Conservation (phyloP, 345 rosid species). For the Bretschneidera sinensis region DNA sequence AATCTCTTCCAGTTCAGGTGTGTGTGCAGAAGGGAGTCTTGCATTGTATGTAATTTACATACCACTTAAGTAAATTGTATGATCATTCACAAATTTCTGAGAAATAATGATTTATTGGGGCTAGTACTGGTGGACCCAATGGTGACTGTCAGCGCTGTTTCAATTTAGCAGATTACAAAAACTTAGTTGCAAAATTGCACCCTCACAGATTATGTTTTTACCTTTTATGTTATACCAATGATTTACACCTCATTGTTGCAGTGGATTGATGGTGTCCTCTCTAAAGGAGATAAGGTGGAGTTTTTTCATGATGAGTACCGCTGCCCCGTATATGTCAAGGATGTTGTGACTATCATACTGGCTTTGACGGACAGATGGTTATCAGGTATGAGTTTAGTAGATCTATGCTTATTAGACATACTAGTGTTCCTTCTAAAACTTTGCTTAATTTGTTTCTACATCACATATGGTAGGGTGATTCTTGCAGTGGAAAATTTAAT, state of each 20-base stretch:
- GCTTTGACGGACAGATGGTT: conserved; percentile 49
- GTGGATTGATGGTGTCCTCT: conserved; percentile 81
- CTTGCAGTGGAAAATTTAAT: too few species aligned
- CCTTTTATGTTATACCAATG: too few species aligned
- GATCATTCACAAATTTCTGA: background rate
- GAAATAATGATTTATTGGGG: too few species aligned
- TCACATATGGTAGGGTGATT: background rate
- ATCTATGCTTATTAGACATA: background rate
- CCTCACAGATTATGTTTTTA: too few species aligned
- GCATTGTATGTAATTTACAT: background rate
- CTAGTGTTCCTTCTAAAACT: background rate
- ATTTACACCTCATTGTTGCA: conserved; percentile 25
- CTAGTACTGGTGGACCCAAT: too few species aligned
- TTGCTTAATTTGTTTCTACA: background rate
- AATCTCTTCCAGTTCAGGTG: conserved; percentile 89
- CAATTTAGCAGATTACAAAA: too few species aligned
- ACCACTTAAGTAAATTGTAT: background rate
- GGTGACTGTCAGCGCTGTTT: too few species aligned
- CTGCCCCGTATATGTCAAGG: conserved; percentile 83
- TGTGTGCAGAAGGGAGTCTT: background rate
- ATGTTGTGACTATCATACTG: conserved; percentile 48
- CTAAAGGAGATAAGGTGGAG: conserved; percentile 60
- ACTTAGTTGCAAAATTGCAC: background rate
- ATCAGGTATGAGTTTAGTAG: conserved; percentile 42
- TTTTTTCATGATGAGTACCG: conserved; percentile 85